A percentile compares a stretch with the other conserved stretches of the same genome.
Conservation (phyloP, 331 rosid genomes). For the Telfairia occidentalis region DNA sequence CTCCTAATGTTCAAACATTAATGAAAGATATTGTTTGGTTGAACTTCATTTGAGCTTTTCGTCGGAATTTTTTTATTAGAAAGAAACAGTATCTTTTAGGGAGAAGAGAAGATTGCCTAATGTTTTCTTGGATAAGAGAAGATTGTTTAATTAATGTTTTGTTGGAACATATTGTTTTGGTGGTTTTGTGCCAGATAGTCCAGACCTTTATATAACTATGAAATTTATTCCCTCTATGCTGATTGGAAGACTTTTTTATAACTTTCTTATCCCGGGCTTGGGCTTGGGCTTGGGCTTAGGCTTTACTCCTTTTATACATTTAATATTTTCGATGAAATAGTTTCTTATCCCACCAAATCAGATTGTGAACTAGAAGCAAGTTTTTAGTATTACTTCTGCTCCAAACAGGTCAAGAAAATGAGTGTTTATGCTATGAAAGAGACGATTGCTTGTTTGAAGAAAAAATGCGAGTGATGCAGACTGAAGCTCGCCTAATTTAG, state of each 20-base stretch:
- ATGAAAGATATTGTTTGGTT: not conserved
- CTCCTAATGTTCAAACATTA: not conserved
- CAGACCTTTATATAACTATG: not conserved
- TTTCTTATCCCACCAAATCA: not conserved
- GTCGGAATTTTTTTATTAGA: not conserved
- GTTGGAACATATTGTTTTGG: not conserved
- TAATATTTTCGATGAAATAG: not conserved
- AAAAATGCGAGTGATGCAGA: not conserved
- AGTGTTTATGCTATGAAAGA: conserved; percentile 39
- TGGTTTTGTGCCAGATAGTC: not conserved
- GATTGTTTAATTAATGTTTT: too few relatives aligned
- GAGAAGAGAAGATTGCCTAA: not conserved
- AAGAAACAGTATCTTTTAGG: not conserved
- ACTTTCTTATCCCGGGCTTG: not conserved
- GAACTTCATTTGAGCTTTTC: not conserved
- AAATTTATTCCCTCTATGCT: not conserved
- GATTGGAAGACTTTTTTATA: not conserved
- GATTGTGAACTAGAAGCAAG: not conserved
- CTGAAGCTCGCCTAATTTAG: not conserved
- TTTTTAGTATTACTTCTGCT: not conserved
- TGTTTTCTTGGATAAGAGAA: not conserved
- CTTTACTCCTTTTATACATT: not conserved
- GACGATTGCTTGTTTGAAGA: not conserved
- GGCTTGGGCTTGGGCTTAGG: not conserved
- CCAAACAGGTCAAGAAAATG: conserved; percentile 80